A percentile compares a stretch with the other conserved stretches of the same genome.
Conservation (phyloP, 371 early-diverging fungal genomes). For the Amoeboaphelidium protococcarum region DNA sequence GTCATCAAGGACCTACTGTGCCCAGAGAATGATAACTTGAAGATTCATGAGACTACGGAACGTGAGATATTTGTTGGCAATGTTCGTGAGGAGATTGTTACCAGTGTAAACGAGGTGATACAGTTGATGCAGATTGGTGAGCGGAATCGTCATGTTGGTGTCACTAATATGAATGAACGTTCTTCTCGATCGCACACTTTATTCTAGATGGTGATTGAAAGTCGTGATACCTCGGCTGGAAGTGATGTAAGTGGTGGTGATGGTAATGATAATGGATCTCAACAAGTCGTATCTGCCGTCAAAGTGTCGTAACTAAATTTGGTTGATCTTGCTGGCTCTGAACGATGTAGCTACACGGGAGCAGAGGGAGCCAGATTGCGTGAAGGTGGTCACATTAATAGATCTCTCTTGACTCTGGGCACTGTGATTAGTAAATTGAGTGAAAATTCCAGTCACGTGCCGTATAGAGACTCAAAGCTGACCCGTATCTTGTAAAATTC, state of each 20-base stretch:
- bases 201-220: constrained; percentile 13
- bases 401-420: constrained; percentile 23
- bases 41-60: constrained; percentile 11
- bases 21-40: constrained; percentile 13
- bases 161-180: constrained; percentile 24
- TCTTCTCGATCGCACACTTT: constrained; percentile 25
- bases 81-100: constrained; percentile 8
- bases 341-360: constrained; percentile 20
- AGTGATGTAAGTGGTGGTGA: constrained; percentile 7
- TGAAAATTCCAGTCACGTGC: constrained; percentile 20
- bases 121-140: constrained; percentile 9
- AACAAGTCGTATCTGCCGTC: too few relatives aligned
- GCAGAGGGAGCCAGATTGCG: constrained; percentile 27
- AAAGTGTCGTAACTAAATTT: too few relatives aligned
- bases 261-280: too few relatives aligned
- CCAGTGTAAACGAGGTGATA: constrained; percentile 5
- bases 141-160: constrained; percentile 19
- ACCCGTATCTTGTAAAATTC: constrained; percentile 43
- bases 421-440: constrained; percentile 23
- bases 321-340: constrained; percentile 46
- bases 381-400: constrained; percentile 37
- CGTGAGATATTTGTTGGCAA: constrained; percentile 8
- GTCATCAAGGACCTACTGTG: constrained; percentile 9
- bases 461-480: constrained; percentile 33
- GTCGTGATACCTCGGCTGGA: constrained; percentile 4